These are phyloP conservation scores for Areca catechu DNA, from an alignment of 176 grass and related monocot species.

Conservation along the genomic window DNA sequence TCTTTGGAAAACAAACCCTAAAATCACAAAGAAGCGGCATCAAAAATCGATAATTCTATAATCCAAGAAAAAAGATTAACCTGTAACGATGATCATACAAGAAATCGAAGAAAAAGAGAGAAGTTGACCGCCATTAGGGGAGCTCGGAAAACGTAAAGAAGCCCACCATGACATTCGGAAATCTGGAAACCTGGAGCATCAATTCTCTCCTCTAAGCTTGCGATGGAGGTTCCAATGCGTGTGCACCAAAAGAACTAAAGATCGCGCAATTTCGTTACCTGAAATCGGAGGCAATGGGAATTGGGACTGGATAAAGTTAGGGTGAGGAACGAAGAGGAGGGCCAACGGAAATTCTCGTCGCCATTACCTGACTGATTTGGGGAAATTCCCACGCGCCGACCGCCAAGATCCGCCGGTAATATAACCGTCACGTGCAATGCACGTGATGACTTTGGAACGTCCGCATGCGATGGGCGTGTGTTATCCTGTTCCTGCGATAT, in stretches of 20 bases:
- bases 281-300: background rate
- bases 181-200: constrained; percentile 49
- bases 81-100: too few relatives aligned
- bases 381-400: too few relatives aligned
- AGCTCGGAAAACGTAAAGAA: constrained; percentile 50
- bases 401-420: too few relatives aligned
- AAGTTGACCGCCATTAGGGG: constrained; percentile 53
- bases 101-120: background rate
- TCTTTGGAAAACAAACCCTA: too few relatives aligned
- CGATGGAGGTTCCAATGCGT: constrained; percentile 37
- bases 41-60: too few relatives aligned
- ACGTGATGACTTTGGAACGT: too few relatives aligned
- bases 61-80: too few relatives aligned
- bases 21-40: too few relatives aligned
- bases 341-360: background rate
- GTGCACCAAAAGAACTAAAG: constrained; percentile 18
- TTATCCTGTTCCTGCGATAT: too few relatives aligned
- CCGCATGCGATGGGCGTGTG: too few relatives aligned
- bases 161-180: constrained; percentile 65
- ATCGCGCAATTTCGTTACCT: background rate
- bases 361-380: background rate
- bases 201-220: constrained; percentile 47
- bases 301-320: background rate
- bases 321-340: constrained; percentile 1
- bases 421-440: too few relatives aligned